Conservation (phyloP, 805 yeast species). For the Kuraishia borneana region DNA sequence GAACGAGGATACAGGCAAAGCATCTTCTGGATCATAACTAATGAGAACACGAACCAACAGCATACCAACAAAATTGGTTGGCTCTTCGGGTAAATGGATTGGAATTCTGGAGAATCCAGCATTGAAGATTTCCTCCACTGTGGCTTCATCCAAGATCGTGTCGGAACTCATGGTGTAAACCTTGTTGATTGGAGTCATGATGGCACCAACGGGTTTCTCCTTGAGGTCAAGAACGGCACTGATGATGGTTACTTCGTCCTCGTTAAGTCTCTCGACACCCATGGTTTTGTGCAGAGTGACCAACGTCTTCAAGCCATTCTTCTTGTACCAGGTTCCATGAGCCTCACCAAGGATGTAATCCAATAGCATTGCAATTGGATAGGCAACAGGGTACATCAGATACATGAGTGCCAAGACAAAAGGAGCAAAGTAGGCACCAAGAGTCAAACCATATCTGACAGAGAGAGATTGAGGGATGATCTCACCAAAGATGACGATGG, state of each 20-base stretch:
- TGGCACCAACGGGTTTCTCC: slow-evolving; percentile 74
- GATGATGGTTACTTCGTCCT: slow-evolving; percentile 93
- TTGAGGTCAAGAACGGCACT: slow-evolving; percentile 89
- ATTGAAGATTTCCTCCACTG: slow-evolving; percentile 82
- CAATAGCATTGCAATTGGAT: slow-evolving; percentile 74
- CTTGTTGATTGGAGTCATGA: slow-evolving; percentile 91
- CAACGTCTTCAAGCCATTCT: slow-evolving; percentile 84
- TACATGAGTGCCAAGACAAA: slow-evolving; percentile 82
- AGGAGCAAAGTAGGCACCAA: slow-evolving; percentile 86
- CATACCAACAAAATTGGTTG: slow-evolving; percentile 91
- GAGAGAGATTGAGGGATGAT: slow-evolving; percentile 91
- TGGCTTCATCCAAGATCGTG: slow-evolving; percentile 66
- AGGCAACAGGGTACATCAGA: slow-evolving; percentile 82
- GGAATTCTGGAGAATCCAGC: slow-evolving; percentile 96
- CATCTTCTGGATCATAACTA: slow-evolving; percentile 95
- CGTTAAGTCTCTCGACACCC: slow-evolving; percentile 89
- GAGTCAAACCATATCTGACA: slow-evolving; percentile 84
- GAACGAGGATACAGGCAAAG: slow-evolving; percentile 82
- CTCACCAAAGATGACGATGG: slow-evolving; percentile 92
- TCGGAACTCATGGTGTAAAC: slow-evolving; percentile 85
- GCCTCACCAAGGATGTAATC: slow-evolving; percentile 86
- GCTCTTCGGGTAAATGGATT: slow-evolving; percentile 81
- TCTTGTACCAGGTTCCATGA: slow-evolving; percentile 91
- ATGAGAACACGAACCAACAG: slow-evolving; percentile 82
- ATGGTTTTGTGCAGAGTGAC: slow-evolving; percentile 88